Evolutionary conservation across 2,329 filamentous ascomycete genomes (phyloP).

Genomic region (Aspergillus caelatus): DNA sequence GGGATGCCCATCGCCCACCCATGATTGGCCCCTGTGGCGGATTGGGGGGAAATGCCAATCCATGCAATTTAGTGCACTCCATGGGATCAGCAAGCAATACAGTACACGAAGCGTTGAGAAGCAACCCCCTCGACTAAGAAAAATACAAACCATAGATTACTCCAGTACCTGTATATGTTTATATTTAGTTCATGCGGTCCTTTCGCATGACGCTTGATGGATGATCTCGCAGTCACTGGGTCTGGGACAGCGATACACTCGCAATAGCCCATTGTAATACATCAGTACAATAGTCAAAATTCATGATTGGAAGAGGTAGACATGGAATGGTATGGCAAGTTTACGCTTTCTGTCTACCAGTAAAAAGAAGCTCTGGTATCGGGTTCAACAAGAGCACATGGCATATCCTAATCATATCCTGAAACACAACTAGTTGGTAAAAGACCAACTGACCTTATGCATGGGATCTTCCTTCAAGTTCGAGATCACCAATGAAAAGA

Average conservation of each 20-base stretch:
- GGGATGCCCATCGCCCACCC: slow-evolving; percentile 5
- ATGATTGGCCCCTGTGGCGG: background rate
- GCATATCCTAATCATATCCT: background rate
- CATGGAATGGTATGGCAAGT: background rate
- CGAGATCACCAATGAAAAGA: background rate
- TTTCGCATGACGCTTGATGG: background rate
- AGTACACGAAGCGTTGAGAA: slow-evolving; percentile 6
- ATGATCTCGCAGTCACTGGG: background rate
- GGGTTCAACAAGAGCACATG: background rate
- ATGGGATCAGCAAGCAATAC: slow-evolving; percentile 6
- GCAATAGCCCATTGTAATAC: slow-evolving; percentile 1
- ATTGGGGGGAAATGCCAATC: background rate
- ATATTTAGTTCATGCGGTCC: background rate
- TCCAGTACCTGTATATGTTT: background rate
- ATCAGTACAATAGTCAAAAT: slow-evolving; percentile 1
- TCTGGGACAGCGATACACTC: background rate
- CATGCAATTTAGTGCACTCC: background rate
- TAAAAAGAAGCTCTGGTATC: background rate
- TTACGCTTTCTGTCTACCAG: background rate
- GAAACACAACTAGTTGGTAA: background rate
- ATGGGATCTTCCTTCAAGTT: background rate
- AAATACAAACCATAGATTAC: background rate
- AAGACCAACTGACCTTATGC: background rate
- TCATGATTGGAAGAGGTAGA: background rate
- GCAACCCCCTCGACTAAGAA: background rate